Evolutionary conservation across 225 moss, liverwort and hornwort genomes (phyloP), one percentile per base, ranked within the genome.

Genomic region (Climacium dendroides): DNA sequence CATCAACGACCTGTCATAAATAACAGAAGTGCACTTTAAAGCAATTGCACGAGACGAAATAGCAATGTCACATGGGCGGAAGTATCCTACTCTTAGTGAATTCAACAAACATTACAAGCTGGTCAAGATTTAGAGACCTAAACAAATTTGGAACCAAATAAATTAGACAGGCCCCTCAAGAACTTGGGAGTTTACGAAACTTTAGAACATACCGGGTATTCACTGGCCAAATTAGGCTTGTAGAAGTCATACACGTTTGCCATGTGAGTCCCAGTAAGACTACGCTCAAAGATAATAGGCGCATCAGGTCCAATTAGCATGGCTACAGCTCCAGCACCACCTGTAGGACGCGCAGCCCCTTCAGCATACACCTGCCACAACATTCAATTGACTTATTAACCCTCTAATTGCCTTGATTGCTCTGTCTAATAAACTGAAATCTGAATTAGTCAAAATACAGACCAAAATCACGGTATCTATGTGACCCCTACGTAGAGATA

Each of bases 221-320:
- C 98, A 69, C 97, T 96, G 23, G 97, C 94, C 87, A 97, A 90
- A 90, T 97, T 90, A 20, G 98, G 98, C 92, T 99, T 99, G 74
- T 99, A 99, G 50, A 99, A 99, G 86, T 97, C 98, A 66, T 97
- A 99, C 19, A 91, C 97, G 62, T 99, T 95, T 66, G 96, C 86
- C 98, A 99, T 99, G 77, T 99, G 95, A 83, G 92, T 95, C 52
- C 92, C 93, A 72, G 94, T 95, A 76, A 93, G 95, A 57, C 89
- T 95, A 41, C 97, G 97, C 90, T 99, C 98, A 90, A 99, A 95
- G 35, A 96, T 82, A 41, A 99, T 89, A 54, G 98, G 97, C 26
- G 98, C 97, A 83, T 99, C 96, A 72, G 97, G 96, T 80, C 98
- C 98, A 61, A 99, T 91, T 32, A 99, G 90, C 96, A 99, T 96